A percentile compares a stretch with the other conserved stretches of the same genome.
These are phyloP conservation scores for Linum trigynum DNA, from an alignment of 345 rosid species.

Conservation along the genomic window DNA sequence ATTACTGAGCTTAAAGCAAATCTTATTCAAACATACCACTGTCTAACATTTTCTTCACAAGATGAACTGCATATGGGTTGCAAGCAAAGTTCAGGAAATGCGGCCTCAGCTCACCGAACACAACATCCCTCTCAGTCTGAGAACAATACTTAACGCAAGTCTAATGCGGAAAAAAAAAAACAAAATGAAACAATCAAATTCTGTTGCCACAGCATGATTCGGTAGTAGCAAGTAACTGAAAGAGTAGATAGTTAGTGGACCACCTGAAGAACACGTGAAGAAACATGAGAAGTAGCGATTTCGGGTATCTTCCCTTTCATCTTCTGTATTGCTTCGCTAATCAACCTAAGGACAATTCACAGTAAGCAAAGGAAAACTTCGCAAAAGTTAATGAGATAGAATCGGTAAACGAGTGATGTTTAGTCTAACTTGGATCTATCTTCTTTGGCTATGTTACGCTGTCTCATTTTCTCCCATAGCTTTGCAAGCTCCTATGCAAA, in stretches of 20 bases:
- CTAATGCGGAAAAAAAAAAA: conserved; percentile 27
- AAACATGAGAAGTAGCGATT: conserved; percentile 74
- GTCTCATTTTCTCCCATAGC: conserved; percentile 95
- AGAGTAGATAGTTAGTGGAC: background rate
- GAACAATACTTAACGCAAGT: conserved; percentile 76
- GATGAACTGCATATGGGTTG: conserved; percentile 63
- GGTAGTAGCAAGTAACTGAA: background rate
- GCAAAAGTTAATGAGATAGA: background rate
- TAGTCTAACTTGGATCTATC: conserved; percentile 62
- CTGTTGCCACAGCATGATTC: background rate
- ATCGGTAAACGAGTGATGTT: background rate
- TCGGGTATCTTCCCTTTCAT: conserved; percentile 94
- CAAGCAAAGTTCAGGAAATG: conserved; percentile 59
- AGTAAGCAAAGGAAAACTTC: background rate
- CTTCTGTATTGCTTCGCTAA: conserved; percentile 66
- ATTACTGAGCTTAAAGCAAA: background rate
- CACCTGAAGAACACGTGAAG: conserved; percentile 95
- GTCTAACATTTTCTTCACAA: conserved; percentile 77
- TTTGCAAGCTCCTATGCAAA: conserved; percentile 65
- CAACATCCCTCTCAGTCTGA: conserved; percentile 58
- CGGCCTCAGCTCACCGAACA: conserved; percentile 68
- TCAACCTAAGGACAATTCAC: conserved; percentile 31
- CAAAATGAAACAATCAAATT: background rate
- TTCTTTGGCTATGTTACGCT: conserved; percentile 69
- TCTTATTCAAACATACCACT: conserved; percentile 37